Conservation (phyloP, 148 eudicot genomes). For the Cornus controversa region DNA sequence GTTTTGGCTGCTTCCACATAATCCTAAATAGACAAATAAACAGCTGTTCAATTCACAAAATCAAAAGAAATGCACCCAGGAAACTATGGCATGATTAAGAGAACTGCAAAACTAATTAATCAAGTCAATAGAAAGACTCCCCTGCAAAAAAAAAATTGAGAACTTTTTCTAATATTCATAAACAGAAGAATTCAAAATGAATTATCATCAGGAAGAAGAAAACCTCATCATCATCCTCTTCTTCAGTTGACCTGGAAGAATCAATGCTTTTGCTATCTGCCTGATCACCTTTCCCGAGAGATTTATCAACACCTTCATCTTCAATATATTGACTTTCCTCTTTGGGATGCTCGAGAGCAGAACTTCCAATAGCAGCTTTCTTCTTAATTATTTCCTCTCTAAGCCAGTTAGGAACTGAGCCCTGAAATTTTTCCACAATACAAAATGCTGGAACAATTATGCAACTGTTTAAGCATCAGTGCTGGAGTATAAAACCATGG, state of each 20-base stretch:
- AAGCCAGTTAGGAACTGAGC: constrained; percentile 94
- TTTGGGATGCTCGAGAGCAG: constrained; percentile 45
- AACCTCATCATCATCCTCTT: constrained; percentile 74
- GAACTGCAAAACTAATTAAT: background rate
- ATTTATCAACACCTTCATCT: constrained; percentile 59
- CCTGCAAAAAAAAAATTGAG: constrained; percentile 2
- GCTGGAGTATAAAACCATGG: background rate
- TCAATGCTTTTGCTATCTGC: constrained; percentile 79
- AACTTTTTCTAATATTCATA: background rate
- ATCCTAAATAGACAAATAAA: constrained; percentile 51
- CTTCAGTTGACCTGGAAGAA: constrained; percentile 80
- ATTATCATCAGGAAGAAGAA: constrained; percentile 2
- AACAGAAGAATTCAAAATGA: constrained; percentile 1
- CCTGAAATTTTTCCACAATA: constrained; percentile 45
- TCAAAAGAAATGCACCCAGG: background rate
- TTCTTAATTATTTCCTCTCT: constrained; percentile 97
- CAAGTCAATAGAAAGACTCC: background rate
- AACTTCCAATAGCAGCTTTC: constrained; percentile 61
- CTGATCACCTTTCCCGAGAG: constrained; percentile 57
- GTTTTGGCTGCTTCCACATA: constrained; percentile 73
- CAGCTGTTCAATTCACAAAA: constrained; percentile 1
- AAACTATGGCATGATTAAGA: background rate
- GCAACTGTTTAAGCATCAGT: background rate
- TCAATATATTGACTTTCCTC: constrained; percentile 60
- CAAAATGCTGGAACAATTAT: background rate